Base-by-base conservation (phyloP, 805 yeast species). In the Nakazawaea populi region DNA sequence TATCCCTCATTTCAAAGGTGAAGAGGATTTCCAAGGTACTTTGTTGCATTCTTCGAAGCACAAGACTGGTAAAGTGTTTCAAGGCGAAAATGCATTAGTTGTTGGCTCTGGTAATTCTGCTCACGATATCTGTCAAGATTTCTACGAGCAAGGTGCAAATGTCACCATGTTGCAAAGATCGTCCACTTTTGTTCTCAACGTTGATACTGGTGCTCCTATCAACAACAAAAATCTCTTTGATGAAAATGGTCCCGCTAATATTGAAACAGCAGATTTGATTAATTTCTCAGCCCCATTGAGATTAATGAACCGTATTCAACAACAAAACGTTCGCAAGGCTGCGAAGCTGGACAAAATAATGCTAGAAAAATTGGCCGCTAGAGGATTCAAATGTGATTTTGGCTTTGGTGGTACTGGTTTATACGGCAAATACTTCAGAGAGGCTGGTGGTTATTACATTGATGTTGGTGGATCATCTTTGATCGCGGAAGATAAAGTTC, bases 371-470 rank as follows among this genome's bases (percentile, higher is more conserved):
- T 63, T 74, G 35, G 58, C 51, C 28, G 54, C 61, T 28, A 64
- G 59, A 28, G 77, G 77, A 0, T 74, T 74, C 63, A 60, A 71
- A 57, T 57, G 67, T 12, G 70, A 70, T 55, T 62, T 66, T 32
- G 77, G 78, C 24, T 66, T 64, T 59, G 77, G 74, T 28, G 72
- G 66, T 34, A 68, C 75, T 37, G 78, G 79, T 3, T 56, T 73
- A 48, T 67, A 70, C 48, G 71, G 74, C n/a, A 59, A 69, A 49
- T 68, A 71, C 53, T 63, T 61, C 54, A 61, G 75, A 48, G 63
- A 71, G 56, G 75, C 74, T 34, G 75, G 77, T 1, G 79, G 79
- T 42, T 74, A 73, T 56, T 74, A 74, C 56, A 71, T 70, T 51
- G 76, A 74, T 54, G 76, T 71, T 42, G 79, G 79, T 7, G 66